Percentiles rank a stretch among this genome's conserved stretches.
Conservation (phyloP, 352 stramenopile species). For the Pythium pyrilobum region DNA sequence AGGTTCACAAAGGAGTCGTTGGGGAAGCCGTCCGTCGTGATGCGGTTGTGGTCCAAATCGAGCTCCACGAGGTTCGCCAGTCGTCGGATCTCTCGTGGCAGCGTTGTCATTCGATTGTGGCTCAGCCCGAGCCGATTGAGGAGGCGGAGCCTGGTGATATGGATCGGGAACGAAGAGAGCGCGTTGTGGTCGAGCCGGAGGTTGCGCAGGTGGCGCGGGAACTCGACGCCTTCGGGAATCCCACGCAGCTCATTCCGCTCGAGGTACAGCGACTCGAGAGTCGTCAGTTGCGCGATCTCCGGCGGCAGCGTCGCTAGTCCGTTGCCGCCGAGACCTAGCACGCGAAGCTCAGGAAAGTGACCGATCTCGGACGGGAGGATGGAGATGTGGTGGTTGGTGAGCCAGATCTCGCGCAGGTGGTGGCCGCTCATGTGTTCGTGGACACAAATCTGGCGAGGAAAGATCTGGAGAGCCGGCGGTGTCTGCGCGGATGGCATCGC, state of each 20-base stretch:
- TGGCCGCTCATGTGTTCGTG: slow-evolving; percentile 25
- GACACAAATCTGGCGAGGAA: slow-evolving; percentile 34
- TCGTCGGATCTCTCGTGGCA: slow-evolving; percentile 45
- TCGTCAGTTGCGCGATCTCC: slow-evolving; percentile 25
- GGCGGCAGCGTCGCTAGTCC: slow-evolving; percentile 37
- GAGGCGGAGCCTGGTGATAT: slow-evolving; percentile 45
- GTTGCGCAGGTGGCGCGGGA: slow-evolving; percentile 38
- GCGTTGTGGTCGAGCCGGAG: slow-evolving; percentile 52
- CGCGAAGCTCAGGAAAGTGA: slow-evolving; percentile 34
- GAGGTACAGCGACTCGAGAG: slow-evolving; percentile 55
- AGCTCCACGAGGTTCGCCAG: slow-evolving; percentile 58
- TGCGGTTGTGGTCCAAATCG: slow-evolving; percentile 58
- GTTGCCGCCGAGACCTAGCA: slow-evolving; percentile 62
- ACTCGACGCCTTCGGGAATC: slow-evolving; percentile 28
- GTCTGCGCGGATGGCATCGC: not conserved
- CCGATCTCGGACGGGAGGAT: slow-evolving; percentile 41
- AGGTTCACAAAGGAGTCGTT: slow-evolving; percentile 37
- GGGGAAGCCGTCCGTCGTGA: slow-evolving; percentile 31
- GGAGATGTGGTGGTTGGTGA: slow-evolving; percentile 55
- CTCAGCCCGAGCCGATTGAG: slow-evolving; percentile 57
- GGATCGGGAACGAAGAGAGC: slow-evolving; percentile 36
- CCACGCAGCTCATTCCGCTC: slow-evolving; percentile 51
- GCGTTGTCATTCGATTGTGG: slow-evolving; percentile 35
- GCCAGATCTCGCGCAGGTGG: slow-evolving; percentile 50
- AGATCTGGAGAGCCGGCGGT: slow-evolving; percentile 23